Evolutionary conservation across 2,329 filamentous ascomycete species (phyloP), one percentile per base, ranked within the genome.

Genomic region (Trichophyton equinum): DNA sequence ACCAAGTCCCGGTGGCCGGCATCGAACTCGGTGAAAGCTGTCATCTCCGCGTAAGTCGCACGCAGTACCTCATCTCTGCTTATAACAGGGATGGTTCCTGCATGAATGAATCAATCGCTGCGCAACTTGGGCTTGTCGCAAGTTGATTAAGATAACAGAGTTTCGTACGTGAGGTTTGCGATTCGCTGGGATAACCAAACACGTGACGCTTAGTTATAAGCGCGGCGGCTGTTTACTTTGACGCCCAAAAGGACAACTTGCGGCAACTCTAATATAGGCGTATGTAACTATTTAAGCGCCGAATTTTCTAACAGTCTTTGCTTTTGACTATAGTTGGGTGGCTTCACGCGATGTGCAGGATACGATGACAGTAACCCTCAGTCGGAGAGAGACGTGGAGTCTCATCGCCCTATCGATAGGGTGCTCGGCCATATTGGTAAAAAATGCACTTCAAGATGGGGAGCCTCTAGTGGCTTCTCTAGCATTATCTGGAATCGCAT

Each of bases 391-490:
- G 75, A 75, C 76, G 59, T 80, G 79, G 75, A 79, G 77, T 67
- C 77, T 86, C 60, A 69, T 87, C 65, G 77, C 84, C 18, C 76
- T 96, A 61, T 82, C 85, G 51, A 79, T 84, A 65, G 84, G 83
- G 61, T 90, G 88, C 69, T 72, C 88, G 66, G 85, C 84, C 62
- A 79, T 96, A 65, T 81, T 97, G 65, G 65, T 70, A 59, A 79
- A 82, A 64, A 92, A 92, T 72, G 89, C 90, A 44, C 87, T 96
- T 70, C 83, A 85, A 62, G 88, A 96, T 74, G 91, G 91, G 66
- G 90, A 94, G 67, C 92, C 94, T 42, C 82, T 99, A 68, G 81
- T 95, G 66, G 92, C 91, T 8, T 96, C 90, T 0, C 78, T 96
- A 61, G 89, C 91, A 15, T 87, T 97, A 68, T 94, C 89, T 69